Conservation (phyloP, 257 asterid genomes). For the Phtheirospermum japonicum region DNA sequence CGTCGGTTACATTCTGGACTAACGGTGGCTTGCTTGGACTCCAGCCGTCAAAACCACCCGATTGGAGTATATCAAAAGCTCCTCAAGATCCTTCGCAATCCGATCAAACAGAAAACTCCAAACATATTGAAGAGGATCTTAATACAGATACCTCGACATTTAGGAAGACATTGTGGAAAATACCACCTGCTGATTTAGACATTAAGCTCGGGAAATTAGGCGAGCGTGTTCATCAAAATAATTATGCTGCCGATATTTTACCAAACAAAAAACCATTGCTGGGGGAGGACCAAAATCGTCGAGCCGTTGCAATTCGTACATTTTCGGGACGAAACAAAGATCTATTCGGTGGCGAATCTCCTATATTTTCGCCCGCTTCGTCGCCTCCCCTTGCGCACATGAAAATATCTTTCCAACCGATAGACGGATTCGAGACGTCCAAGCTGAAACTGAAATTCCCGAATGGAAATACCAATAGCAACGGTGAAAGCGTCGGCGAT, state of each 20-base stretch:
- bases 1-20: constrained; percentile 79
- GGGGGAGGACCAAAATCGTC: constrained; percentile 36
- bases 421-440: constrained; percentile 57
- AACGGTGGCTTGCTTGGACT: constrained; percentile 97
- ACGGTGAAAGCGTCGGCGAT: constrained; percentile 32
- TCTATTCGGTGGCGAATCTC: constrained; percentile 47
- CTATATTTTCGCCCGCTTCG: constrained; percentile 58
- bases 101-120: constrained; percentile 33
- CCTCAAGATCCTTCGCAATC: constrained; percentile 39
- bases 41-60: constrained; percentile 96
- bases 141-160: constrained; percentile 37
- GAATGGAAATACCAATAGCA: constrained; percentile 41
- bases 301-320: constrained; percentile 31
- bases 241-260: no score
- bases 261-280: constrained; percentile 39
- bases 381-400: constrained; percentile 95
- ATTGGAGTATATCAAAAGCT: constrained; percentile 41
- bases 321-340: constrained; percentile 46
- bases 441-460: constrained; percentile 80
- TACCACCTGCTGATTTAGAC: constrained; percentile 72
- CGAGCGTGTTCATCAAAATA: constrained; percentile 28
- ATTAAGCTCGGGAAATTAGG: constrained; percentile 53
- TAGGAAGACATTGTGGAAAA: constrained; percentile 60
- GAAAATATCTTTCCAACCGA: constrained; percentile 90
- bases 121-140: constrained; percentile 32